These are phyloP conservation scores for Hordeum vulgare DNA, from an alignment of 176 grass and related monocot genomes.

Conservation along the genomic window MorexV3_pseudomolecules_assembly NC_058520.1:616341190-616341689, in stretches of 20 bases:
- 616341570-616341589: background rate
- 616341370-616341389: slow-evolving; percentile 67
- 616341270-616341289: slow-evolving; percentile 65
- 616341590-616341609: background rate
- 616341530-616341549: too few relatives aligned
- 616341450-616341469: slow-evolving; percentile 52
- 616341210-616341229: slow-evolving; percentile 85
- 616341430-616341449: slow-evolving; percentile 3
- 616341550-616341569: background rate
- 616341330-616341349: slow-evolving; percentile 75
- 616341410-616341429: slow-evolving; percentile 64
- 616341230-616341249: slow-evolving; percentile 84
- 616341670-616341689: background rate
- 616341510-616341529: background rate
- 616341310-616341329: slow-evolving; percentile 84
- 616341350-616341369: slow-evolving; percentile 50
- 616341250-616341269: slow-evolving; percentile 49
- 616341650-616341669: background rate
- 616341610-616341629: rapidly evolving
- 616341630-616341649: background rate
- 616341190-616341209: slow-evolving; percentile 84
- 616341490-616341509: slow-evolving; percentile 9
- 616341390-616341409: slow-evolving; percentile 51
- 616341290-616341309: slow-evolving; percentile 83
- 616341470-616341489: slow-evolving; percentile 28